Base-by-base conservation (phyloP, 2,329 filamentous ascomycete genomes). In the Neopestalotiopsis sp. region DNA sequence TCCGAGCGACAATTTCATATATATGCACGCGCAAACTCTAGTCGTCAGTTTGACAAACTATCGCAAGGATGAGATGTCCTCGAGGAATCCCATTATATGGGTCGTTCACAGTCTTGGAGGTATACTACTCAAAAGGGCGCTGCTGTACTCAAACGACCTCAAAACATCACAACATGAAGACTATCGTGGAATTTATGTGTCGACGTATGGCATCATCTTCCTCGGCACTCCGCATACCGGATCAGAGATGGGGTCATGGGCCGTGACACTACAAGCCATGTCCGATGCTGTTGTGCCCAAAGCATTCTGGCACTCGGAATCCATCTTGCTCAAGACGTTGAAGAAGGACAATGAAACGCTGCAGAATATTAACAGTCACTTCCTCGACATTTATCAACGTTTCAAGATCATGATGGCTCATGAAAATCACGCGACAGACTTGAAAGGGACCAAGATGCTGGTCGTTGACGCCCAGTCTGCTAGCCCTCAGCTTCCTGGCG, bases 371-470 rank as follows among this genome's bases (percentile, higher is more conserved):
- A 94, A 93, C 77, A 88, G 84, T 65, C 86, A 91, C 68, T 95
- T 95, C 73, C 84, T 91, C 20, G 90, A 94, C 65, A 89, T 94
- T 34, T 90, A 92, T 71, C 87, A 89, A 68, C 86, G 89, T 1
- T 94, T 93, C 75, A 87, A 89, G 72, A 89, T 94, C 65, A 92
- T 92, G 74, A 93, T 94, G 86, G 92, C 90, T 49, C 91, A 94
- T 67, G 92, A 95, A 76, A 91, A 90, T 61, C 88, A 91, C 73
- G 91, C 90, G 70, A 93, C 91, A 0, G 89, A 93, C 71, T 74
- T 94, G 45, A 91, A 88, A 73, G 89, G 88, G 2, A 89, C 89
- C 0, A 89, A 81, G 74, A 75, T 86, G 66, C 81, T 92, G 69
- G 87, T 95, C 49, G 92, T 95, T 2, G 91, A 94, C 69, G 85